Evolutionary conservation across 2,329 filamentous ascomycete genomes (phyloP), one percentile per base, ranked within the genome.

Genomic region (Trematosphaeria pertusa): DNA sequence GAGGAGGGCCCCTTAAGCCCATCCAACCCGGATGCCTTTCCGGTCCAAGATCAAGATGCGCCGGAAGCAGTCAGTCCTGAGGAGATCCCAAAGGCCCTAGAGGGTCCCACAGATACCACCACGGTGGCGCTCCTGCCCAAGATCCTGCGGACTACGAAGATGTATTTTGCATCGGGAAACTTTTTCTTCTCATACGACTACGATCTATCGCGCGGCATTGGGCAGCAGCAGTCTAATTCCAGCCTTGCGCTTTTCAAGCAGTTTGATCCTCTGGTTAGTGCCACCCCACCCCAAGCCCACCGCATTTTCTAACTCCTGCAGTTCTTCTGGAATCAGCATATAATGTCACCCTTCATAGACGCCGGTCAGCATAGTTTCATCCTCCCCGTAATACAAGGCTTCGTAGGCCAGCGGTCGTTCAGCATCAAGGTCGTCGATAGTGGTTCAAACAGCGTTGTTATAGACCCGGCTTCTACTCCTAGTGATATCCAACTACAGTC

Each of bases 151-250:
- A 95, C 89, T 22, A 87, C 91, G 1, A 89, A 89, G 64, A 83
- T 97, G 44, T 83, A 96, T 50, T 93, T 97, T 65, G 86, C 88
- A 1, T 82, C 86, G 0, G 82, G 82, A 53, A 97, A 90, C 69
- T 97, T 97, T 71, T 97, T 88, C 76, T 99, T 93, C 70, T 92
- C 92, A 0, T 97, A 99, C 69, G 94, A 99, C 56, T 82, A 93
- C 67, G 92, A 99, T 67, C 83, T 99, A 39, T 97, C 94, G 0
- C 83, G 87, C 45, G 85, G 82, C 43, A 69, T 82, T 50, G 69
- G 71, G 41, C 67, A 70, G 28, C 72, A 76, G 59, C 69, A 69
- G 6, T 61, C 66, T 22, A 71, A 62, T 18, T 72, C 75, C 11
- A 79, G 80, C 35, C 58, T 83, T 4, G 86, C 91, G 5, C 75